These are phyloP conservation scores for Agastache rugosa DNA, from an alignment of 257 asterid species.

Conservation along the genomic window DNA sequence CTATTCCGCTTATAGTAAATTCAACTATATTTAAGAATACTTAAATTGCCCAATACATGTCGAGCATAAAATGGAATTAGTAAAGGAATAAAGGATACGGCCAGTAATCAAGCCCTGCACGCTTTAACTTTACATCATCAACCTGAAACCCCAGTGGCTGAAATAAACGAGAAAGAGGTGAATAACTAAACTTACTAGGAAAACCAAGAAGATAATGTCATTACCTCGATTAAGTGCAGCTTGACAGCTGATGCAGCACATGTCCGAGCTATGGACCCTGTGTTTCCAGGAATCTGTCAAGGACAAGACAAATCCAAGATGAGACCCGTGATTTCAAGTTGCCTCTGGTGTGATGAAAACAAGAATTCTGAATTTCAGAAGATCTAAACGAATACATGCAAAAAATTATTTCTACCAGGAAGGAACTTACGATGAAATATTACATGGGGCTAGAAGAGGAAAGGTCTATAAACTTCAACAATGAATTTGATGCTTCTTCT, in stretches of 20 bases:
- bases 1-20: neutral
- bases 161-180: conserved; percentile 34
- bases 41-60: neutral
- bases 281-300: conserved; percentile 91
- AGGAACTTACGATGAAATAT: conserved; percentile 5
- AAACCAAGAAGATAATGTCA: conserved; percentile 22
- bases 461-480: conserved; percentile 3
- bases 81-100: conserved; percentile 89
- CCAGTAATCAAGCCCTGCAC: conserved; percentile 99
- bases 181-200: conserved; percentile 23
- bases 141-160: conserved; percentile 96
- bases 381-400: neutral
- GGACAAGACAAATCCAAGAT: conserved; percentile 40
- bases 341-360: conserved; percentile 33
- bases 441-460: conserved; percentile 18
- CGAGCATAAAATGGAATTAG: conserved; percentile 8
- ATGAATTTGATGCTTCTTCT: no score
- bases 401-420: neutral
- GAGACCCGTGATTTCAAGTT: conserved; percentile 29
- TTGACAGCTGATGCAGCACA: conserved; percentile 98
- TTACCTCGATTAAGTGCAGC: conserved; percentile 86
- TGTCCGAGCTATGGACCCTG: conserved; percentile 93
- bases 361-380: conserved; percentile 10
- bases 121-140: conserved; percentile 81
- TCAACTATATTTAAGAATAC: neutral